phyloP scores from a whole-genome alignment of 768 basidiomycete genomes.

The Pleurotus tuber-regium region DNA sequence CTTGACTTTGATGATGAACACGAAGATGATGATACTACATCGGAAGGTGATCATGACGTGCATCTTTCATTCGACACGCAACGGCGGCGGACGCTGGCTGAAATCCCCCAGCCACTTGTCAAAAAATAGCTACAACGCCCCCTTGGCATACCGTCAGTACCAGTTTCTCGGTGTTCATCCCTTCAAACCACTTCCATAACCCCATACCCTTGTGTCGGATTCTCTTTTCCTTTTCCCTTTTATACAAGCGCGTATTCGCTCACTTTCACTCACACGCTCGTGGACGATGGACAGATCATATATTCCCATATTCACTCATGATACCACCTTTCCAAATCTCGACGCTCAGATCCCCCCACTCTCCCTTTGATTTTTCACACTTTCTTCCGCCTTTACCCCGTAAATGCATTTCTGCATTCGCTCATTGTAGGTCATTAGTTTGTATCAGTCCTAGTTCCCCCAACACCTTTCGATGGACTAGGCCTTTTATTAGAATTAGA shows the following conservation, averaged over 20 bases:
- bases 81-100: constrained; percentile 4
- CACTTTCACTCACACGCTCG: constrained; percentile 4
- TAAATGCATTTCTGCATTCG: background rate
- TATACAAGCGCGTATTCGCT: background rate
- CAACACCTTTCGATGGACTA: too few species aligned
- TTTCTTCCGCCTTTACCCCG: background rate
- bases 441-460: too few species aligned
- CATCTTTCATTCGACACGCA: constrained; percentile 8
- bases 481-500: background rate
- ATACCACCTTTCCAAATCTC: constrained; percentile 7
- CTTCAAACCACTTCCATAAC: background rate
- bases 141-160: background rate
- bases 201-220: constrained; percentile 2
- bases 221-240: constrained; percentile 1
- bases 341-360: too few species aligned
- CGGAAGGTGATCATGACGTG: constrained; percentile 1
- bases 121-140: background rate
- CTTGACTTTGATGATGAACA: constrained; percentile 28
- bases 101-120: constrained; percentile 4
- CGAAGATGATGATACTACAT: constrained; percentile 29
- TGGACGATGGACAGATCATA: constrained; percentile 8
- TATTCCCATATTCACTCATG: constrained; percentile 10
- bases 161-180: background rate
- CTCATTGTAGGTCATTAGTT: background rate
- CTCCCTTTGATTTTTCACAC: too few species aligned